Base-by-base conservation (phyloP, 306 rosid species). In the Ochetophila trinervis region DNA sequence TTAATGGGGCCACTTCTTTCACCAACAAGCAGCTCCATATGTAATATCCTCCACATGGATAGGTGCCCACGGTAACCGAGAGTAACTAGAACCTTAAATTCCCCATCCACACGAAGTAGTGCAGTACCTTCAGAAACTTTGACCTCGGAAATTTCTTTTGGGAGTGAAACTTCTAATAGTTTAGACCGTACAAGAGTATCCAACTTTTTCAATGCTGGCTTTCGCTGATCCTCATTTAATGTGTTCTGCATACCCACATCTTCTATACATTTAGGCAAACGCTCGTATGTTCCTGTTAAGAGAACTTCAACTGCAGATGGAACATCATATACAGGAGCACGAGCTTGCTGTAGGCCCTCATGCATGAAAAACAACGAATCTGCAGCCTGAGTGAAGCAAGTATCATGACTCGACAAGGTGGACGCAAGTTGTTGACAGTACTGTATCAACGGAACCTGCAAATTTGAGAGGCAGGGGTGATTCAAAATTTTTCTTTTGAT, bases 351-450 rank as follows among this genome's bases (percentile, higher is more conserved):
- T 63, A 94, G 88, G 74, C 96, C 99, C 77, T 94, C 99, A 32
- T 94, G 99, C 99, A 94, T 94, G 76, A 94, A 94, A 80, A 90
- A 94, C 82, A 94, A 71, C 0, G 99, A 94, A 82, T 94, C 99
- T 15, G 99, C 97, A 16, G 99, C 83, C 79, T 94, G 99, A 42
- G 99, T 84, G 80, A 94, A 94, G 80, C 99, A 90, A 36, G 87
- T 80, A 62, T 94, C 99, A 42, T 94, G 99, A 78, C 86, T 94
- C 5, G 97, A 94, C 59, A 94, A 79, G 10, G 99, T 94, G 16
- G 99, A 94, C 47, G 84, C 71, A 58, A 94, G 90, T 62, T 88
- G 95, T 80, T 90, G 99, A 70, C 91, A 86, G 74, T 94, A 88
- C 64, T 94, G 95, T 72, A 94, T 88, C 80, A 94, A 80, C 3